These are phyloP conservation scores for Nothopassalora personata DNA, from an alignment of 2,329 filamentous ascomycete species.

Conservation along the genomic window DNA sequence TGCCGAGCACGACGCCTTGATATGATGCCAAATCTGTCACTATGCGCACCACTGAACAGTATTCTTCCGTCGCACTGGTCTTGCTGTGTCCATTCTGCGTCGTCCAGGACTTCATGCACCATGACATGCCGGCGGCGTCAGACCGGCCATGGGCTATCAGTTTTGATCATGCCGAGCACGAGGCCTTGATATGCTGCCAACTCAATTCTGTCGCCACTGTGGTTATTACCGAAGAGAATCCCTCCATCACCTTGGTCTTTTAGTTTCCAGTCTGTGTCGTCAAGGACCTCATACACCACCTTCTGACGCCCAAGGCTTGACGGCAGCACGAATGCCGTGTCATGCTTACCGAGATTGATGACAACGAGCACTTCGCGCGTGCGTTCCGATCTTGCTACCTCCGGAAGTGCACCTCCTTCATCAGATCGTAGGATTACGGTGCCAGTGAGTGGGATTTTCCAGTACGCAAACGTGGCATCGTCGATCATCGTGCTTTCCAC, in stretches of 20 bases:
- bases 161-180: too few relatives aligned
- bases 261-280: neutral
- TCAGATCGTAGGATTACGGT: neutral
- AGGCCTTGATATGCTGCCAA: neutral
- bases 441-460: slow-evolving; percentile 7
- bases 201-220: neutral
- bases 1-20: neutral
- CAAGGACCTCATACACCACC: neutral
- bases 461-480: slow-evolving; percentile 17
- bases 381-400: neutral
- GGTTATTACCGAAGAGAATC: neutral
- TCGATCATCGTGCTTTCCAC: slow-evolving; percentile 8
- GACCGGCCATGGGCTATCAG: too few relatives aligned
- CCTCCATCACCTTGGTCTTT: neutral
- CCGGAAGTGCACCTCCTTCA: neutral
- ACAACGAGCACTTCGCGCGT: slow-evolving; percentile 15
- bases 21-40: neutral
- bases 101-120: too few relatives aligned
- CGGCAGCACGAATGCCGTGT: neutral
- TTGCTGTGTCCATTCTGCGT: too few relatives aligned
- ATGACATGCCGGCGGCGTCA: too few relatives aligned
- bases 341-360: slow-evolving; percentile 14
- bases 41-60: too few relatives aligned
- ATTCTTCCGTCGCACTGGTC: too few relatives aligned
- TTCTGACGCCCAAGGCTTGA: too few relatives aligned